Base-by-base conservation (phyloP, 139 green algal species). In the Chlorella sorokiniana region DNA sequence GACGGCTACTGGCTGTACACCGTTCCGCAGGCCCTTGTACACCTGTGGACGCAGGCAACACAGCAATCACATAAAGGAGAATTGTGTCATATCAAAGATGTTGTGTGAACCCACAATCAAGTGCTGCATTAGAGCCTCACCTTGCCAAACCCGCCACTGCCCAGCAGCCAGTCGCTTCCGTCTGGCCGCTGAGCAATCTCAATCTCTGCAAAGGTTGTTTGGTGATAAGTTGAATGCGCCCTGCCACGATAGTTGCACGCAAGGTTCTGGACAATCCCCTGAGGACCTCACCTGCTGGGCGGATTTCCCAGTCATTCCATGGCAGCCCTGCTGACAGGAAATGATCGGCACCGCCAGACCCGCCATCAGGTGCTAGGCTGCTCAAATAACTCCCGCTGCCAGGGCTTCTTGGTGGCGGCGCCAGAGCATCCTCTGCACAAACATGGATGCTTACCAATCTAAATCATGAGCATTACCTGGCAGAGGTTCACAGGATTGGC, bases 91-190 rank as follows among this genome's bases (percentile, higher is more conserved):
- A 14, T 31, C 10, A 51, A 70, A 5, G 6, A 4, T 31, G 33
- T 4, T 29, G 4, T 22, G 33, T 10, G 20, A 16, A 20, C 27
- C 23, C 8, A 16, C 35, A 29, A 1, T 45, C 14, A 7, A 42
- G 23, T 45, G 33, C 33, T 27, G 3, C 33, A 22, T 70, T 31
- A 31, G 35, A 4, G 27, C 42, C 74, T 22, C 41, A 71, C 75
- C 63, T 74, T 81, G 14, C 80, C 87, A 35, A 84, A 86, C 1
- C 81, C 81, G 23, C 87, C 87, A 31, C 68, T 62, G 63, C 87
- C 87, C 64, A 90, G 82, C 81, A 81, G 44, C 84, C 84, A 89
- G 2, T 86, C 65, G 0, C 37, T 44, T 51, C 87, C 87, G 44
- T 89, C 81, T 9, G 84, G 78, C 0, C 84, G 77, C 73, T 65